Conservation (phyloP, 176 grass and related monocot species). For the Cenchrus fungigraminus region DNA sequence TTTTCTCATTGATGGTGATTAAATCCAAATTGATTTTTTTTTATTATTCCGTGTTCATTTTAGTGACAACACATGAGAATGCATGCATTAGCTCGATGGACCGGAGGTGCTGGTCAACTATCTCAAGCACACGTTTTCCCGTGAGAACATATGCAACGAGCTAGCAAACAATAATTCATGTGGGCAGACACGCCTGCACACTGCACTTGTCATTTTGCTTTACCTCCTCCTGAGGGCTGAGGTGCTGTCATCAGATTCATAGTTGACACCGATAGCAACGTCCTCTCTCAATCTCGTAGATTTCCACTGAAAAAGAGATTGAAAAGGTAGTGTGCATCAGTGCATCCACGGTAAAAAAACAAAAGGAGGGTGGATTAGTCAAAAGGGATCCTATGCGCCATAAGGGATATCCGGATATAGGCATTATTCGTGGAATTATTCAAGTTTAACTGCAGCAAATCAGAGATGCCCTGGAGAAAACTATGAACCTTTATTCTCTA, state of each 20-base stretch:
- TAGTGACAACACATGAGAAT: background rate
- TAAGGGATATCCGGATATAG: background rate
- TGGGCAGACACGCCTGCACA: constrained; percentile 14
- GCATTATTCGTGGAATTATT: background rate
- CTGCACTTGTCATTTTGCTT: background rate
- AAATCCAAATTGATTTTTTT: background rate
- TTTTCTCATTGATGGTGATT: background rate
- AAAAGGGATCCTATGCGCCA: background rate
- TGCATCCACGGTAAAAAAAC: background rate
- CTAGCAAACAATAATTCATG: background rate
- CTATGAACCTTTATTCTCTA: no score
- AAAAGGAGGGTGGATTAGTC: background rate
- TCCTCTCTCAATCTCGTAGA: constrained; percentile 25
- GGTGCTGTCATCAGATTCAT: constrained; percentile 14
- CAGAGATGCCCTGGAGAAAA: no score
- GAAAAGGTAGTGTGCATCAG: background rate
- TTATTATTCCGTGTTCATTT: background rate
- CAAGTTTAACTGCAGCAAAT: no score
- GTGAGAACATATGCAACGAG: constrained; percentile 2
- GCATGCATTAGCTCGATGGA: background rate
- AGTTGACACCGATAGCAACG: constrained; percentile 30
- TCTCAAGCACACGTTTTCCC: constrained; percentile 14
- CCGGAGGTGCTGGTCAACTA: constrained; percentile 14
- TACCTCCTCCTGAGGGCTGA: no score
- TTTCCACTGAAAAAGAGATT: background rate